A percentile compares a stretch with the other conserved stretches of the same genome.
phyloP scores from a whole-genome alignment of 805 yeast genomes.

The Candida parachauliodes region DNA sequence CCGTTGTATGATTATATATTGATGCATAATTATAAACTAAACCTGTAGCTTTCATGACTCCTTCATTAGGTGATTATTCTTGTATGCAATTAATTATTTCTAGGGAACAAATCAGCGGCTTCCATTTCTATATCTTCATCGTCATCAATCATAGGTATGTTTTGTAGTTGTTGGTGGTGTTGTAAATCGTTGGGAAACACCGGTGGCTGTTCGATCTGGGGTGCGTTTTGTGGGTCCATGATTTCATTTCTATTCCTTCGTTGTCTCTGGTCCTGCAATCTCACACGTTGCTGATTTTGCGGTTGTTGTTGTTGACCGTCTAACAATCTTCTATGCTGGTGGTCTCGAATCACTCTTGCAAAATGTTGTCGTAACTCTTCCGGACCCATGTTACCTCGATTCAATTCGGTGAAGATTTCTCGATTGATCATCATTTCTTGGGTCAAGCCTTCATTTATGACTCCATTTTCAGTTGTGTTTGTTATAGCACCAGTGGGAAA shows the following conservation, averaged over 20 bases:
- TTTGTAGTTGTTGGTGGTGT: slow-evolving; percentile 5
- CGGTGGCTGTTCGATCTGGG: slow-evolving; percentile 40
- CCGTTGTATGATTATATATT: too few species aligned
- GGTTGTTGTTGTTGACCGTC: slow-evolving; percentile 9
- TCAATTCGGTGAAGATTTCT: slow-evolving; percentile 28
- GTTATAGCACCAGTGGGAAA: background rate
- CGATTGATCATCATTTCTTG: slow-evolving; percentile 25
- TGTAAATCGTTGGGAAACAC: slow-evolving; percentile 28
- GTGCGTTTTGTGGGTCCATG: slow-evolving; percentile 31
- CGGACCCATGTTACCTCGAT: slow-evolving; percentile 26
- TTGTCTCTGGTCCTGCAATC: too few species aligned
- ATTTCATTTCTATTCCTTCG: slow-evolving; percentile 7
- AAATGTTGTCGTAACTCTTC: slow-evolving; percentile 34
- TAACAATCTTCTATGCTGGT: slow-evolving; percentile 22
- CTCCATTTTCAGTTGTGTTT: background rate
- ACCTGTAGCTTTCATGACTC: too few species aligned
- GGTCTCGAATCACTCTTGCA: slow-evolving; percentile 24
- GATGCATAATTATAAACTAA: too few species aligned
- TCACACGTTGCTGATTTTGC: slow-evolving; percentile 8
- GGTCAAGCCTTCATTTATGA: slow-evolving; percentile 5
- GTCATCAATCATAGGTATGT: slow-evolving; percentile 18
- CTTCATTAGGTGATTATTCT: too few species aligned
- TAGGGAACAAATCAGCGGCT: slow-evolving; percentile 22
- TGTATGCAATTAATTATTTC: slow-evolving; percentile 8
- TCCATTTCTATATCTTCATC: slow-evolving; percentile 34